Base-by-base conservation (phyloP, 768 basidiomycete genomes). In the Auriscalpium microsporum region DNA sequence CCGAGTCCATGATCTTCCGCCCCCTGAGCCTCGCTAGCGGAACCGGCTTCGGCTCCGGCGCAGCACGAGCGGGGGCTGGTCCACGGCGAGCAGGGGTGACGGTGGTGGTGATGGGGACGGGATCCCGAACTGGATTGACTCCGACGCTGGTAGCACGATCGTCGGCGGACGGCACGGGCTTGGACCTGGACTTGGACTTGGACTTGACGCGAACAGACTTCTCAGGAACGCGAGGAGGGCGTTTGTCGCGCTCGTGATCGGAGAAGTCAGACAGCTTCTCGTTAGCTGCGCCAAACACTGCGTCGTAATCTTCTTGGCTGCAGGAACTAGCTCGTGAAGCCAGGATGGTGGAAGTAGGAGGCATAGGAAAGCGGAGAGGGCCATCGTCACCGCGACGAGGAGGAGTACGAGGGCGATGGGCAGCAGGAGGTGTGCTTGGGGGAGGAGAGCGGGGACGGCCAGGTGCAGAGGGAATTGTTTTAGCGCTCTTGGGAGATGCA, bases 201-300 rank as follows among this genome's bases (percentile, higher is more conserved):
- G 52, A 45, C 53, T 10, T 45, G 42, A 53, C 28, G 28, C 28
- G 28, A 61, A 56, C n/a, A 56, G 34, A 10, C 51, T 28, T 35
- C 17, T 50, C 47, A 46, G 58, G 48, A 61, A 35, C 28, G 37
- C 42, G 45, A 42, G 46, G 21, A 61, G 17, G 10, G 21, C 28
- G n/a, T 54, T 55, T 23, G 56, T 48, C 36, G 56, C 47, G 45
- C 52, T 64, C 64, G 47, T 67, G 61, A 40, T 71, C 65, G 16
- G 72, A 72, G 56, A 72, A 61, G 48, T 73, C 69, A 28, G 72
- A 72, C 28, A 68, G 54, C 45, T 65, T 58, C 21, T 64, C 65
- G 23, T 70, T 63, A 48, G 45, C 37, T 51, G 53, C 56, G 17
- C 56, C 63, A 58, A 64, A 62, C n/a, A 57, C 46, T 14, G 57